These are phyloP conservation scores for Fraxinus cuspidata DNA, from an alignment of 257 asterid genomes.

Conservation along the genomic window DNA sequence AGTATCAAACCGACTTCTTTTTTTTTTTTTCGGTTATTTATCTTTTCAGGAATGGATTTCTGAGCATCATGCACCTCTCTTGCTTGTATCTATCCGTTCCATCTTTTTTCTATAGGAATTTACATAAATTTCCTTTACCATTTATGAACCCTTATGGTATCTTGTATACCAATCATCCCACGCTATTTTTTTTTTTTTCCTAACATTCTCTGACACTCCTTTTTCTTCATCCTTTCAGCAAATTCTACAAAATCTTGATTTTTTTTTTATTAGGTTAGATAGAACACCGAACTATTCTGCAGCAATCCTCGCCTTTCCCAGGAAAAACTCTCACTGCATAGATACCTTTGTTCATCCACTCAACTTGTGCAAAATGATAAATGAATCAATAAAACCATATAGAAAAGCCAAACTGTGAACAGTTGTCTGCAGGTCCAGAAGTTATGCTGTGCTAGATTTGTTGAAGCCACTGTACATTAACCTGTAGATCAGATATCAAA, in stretches of 20 bases:
- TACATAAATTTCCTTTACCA: neutral
- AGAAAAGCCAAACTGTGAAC: neutral
- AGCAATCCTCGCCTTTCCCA: neutral
- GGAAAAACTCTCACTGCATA: neutral
- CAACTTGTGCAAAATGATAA: neutral
- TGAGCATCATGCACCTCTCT: neutral
- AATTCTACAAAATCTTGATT: neutral
- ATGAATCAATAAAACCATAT: neutral
- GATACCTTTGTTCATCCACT: neutral
- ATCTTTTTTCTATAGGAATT: neutral
- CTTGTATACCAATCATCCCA: neutral
- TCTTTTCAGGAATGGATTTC: neutral
- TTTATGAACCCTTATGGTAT: neutral
- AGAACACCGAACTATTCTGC: neutral
- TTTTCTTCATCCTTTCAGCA: neutral
- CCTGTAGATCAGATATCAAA: conserved; percentile 34
- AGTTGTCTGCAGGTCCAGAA: neutral
- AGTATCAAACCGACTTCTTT: neutral
- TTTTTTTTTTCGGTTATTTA: neutral
- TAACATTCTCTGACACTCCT: neutral
- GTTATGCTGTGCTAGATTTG: conserved; percentile 11
- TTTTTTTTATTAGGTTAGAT: neutral
- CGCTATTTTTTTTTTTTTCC: neutral
- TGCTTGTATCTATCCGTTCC: neutral
- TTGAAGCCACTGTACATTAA: conserved; percentile 12